These are phyloP conservation scores for Magnaporthiopsis incrustans DNA, from an alignment of 2,329 filamentous ascomycete species.

Conservation along the genomic window DNA sequence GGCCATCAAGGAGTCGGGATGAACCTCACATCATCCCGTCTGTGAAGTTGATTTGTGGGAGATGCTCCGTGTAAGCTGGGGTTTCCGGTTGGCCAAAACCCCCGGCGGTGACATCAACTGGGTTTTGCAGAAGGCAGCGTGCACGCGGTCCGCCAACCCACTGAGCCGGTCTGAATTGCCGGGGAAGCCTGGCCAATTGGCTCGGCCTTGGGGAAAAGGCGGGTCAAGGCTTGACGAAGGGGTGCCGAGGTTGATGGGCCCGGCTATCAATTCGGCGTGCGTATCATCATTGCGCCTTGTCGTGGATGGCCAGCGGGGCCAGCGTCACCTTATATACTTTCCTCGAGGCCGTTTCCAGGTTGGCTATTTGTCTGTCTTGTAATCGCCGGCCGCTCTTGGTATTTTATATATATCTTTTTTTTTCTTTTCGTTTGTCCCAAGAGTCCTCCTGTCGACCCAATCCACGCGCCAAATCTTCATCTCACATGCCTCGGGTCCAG, in stretches of 20 bases:
- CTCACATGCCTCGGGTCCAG: slow-evolving; percentile 5
- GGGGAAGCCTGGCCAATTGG: neutral
- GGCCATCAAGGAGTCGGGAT: neutral
- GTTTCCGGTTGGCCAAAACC: neutral
- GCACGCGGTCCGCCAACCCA: neutral
- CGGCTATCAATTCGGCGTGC: neutral
- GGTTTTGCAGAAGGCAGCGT: neutral
- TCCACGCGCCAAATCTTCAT: neutral
- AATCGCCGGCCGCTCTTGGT: neutral
- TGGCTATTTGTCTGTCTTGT: neutral
- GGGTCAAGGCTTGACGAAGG: neutral
- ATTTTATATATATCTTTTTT: neutral
- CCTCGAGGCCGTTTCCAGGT: neutral
- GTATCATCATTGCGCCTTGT: neutral
- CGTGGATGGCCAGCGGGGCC: neutral
- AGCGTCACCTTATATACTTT: neutral
- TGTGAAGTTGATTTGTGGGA: neutral
- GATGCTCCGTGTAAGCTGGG: neutral
- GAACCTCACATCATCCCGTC: neutral
- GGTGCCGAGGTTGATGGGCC: slow-evolving; percentile 1
- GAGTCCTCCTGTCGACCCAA: neutral
- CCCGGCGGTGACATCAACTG: neutral
- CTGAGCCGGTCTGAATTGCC: neutral
- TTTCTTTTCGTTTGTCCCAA: neutral
- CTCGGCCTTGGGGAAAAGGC: neutral